Evolutionary conservation across 768 basidiomycete species (phyloP), one percentile per base, ranked within the genome.

Genomic region (Fibroporia radiculosa): DNA sequence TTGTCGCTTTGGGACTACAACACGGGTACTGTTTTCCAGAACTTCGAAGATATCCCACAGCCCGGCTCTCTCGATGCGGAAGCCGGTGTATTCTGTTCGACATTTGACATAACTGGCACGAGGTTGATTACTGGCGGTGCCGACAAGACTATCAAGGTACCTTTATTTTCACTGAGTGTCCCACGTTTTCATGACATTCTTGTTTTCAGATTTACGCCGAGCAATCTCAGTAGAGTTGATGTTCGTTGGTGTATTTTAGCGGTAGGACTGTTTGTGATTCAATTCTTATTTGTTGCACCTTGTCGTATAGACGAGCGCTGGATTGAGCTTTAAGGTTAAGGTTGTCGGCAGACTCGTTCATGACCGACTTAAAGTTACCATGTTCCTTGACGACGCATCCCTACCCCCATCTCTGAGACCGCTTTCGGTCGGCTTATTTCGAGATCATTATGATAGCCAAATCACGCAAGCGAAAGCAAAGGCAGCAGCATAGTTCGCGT

Each of bases 11-110:
- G 93, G 95, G 95, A 98, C 62, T 98, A 91, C 59, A 70, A 86
- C 46, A 93, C 92, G 1, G 96, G 96, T 11, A 82, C 86, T 28
- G 86, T 95, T 6, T 98, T 97, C 75, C 95, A 97, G 62, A 85
- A 88, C 45, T 62, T 93, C 67, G 87, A 93, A 40, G 93, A 97
- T 58, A 75, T 93, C 3, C 93, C 93, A 1, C 96, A 98, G 59
- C 93, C 95, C 0, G 96, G 96, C n/a, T 93, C 90, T 26, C 77
- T 99, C 27, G 95, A 99, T 58, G 95, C 95, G 0, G 96, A 99
- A 65, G 83, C 95, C 0, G 95, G 95, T 45, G 78, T 96, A 10
- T 97, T 96, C 71, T 95, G 90, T 60, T 96, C 93, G 13, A 93
- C 91, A 13, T 99, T 98, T 65, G 96, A 98, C 63, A 73, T 82